Percentiles rank a stretch among this genome's conserved stretches.
Evolutionary conservation across 2,329 filamentous ascomycete genomes (phyloP).

Genomic region (Tothia fuscella): DNA sequence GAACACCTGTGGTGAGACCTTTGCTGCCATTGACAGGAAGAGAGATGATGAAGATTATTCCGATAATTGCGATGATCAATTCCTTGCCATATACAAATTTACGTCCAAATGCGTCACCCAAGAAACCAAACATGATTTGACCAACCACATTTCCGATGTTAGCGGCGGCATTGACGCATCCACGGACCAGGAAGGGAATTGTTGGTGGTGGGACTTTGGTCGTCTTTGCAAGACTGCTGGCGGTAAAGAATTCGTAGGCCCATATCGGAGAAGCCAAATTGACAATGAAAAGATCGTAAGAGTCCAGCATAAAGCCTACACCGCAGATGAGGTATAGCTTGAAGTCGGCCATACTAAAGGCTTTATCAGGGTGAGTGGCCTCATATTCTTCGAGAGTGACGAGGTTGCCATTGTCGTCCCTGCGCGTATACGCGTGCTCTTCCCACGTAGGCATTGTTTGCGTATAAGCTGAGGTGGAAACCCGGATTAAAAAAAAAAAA

Average conservation of each 20-base stretch:
- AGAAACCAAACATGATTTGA: constrained; percentile 12
- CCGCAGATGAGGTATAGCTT: constrained; percentile 13
- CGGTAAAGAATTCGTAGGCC: constrained; percentile 12
- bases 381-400: constrained; percentile 13
- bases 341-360: constrained; percentile 12
- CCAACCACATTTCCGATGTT: constrained; percentile 12
- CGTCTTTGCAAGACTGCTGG: constrained; percentile 2
- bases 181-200: constrained; percentile 12
- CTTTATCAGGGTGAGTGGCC: constrained; percentile 5
- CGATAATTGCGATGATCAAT: constrained; percentile 12
- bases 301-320: constrained; percentile 12
- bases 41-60: constrained; percentile 13
- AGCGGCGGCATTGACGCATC: constrained; percentile 12
- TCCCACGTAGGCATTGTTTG: constrained; percentile 14
- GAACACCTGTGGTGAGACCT: constrained; percentile 6
- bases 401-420: constrained; percentile 13
- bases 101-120: constrained; percentile 13
- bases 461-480: too few species aligned
- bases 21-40: constrained; percentile 9
- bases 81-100: constrained; percentile 13
- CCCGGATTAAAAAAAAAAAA: too few species aligned
- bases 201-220: constrained; percentile 10
- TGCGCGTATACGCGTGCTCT: constrained; percentile 13
- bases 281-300: constrained; percentile 13
- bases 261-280: constrained; percentile 12